Evolutionary conservation across 495 filamentous ascomycete genomes (phyloP).

Genomic region (Daldinia childiae): DNA sequence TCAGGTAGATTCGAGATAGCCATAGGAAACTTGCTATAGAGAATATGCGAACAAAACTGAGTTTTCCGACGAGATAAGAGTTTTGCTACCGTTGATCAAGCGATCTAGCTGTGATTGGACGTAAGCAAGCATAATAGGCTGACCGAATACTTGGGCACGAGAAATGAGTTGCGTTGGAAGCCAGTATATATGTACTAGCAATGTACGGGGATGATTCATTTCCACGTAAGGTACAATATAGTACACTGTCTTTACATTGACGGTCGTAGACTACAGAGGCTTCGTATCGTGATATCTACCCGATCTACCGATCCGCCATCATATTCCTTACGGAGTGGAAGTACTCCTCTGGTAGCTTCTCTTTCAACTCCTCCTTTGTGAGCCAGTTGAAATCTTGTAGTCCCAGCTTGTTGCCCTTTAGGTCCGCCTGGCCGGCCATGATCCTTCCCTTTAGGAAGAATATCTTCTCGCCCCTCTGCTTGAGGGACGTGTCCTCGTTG

Average conservation of each 20-base stretch:
- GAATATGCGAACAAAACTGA: not conserved
- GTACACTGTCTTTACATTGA: conserved; percentile 38
- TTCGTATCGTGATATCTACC: conserved; percentile 7
- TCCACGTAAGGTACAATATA: conserved; percentile 20
- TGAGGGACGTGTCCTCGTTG: conserved; percentile 48
- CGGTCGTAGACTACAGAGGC: conserved; percentile 25
- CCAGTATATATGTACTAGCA: not conserved
- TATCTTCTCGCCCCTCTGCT: conserved; percentile 72
- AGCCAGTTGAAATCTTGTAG: conserved; percentile 91
- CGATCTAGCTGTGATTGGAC: not conserved
- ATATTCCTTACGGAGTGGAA: conserved; percentile 80
- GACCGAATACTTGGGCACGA: not conserved
- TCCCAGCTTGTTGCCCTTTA: conserved; percentile 74
- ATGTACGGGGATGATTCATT: not conserved
- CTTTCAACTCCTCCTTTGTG: conserved; percentile 83
- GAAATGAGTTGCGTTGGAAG: not conserved
- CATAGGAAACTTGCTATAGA: not conserved
- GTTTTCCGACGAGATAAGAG: not conserved
- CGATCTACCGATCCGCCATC: conserved; percentile 71
- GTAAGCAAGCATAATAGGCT: not conserved
- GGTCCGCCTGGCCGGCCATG: conserved; percentile 92
- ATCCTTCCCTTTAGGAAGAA: conserved; percentile 97
- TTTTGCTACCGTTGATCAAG: not conserved
- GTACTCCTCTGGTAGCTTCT: conserved; percentile 69
- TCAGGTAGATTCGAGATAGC: not conserved